These are phyloP conservation scores for Diaporthe sp. DNA, from an alignment of 2,329 filamentous ascomycete genomes.

Conservation along the genomic window DNA sequence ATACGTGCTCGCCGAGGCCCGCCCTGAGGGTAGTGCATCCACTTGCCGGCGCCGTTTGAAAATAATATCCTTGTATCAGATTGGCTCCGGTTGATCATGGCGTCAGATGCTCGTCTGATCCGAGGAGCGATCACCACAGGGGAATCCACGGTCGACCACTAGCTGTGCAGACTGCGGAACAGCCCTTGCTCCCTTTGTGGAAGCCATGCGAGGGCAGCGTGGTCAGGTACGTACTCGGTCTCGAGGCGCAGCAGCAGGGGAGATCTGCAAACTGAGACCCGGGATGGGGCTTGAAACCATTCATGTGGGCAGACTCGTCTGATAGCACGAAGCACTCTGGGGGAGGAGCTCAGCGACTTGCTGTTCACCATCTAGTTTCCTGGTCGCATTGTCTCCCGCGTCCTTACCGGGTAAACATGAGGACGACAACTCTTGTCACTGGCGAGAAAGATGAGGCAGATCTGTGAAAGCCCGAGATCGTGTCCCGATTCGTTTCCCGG, in stretches of 20 bases:
- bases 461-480: neutral
- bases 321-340: constrained; percentile 10
- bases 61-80: constrained; percentile 49
- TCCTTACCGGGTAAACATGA: constrained; percentile 11
- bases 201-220: constrained; percentile 31
- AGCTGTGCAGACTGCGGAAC: constrained; percentile 30
- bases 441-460: neutral
- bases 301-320: constrained; percentile 36
- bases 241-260: constrained; percentile 48
- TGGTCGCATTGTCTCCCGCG: constrained; percentile 15
- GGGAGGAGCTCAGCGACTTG: constrained; percentile 26
- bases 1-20: constrained; percentile 37
- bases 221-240: constrained; percentile 38
- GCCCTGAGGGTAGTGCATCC: constrained; percentile 39
- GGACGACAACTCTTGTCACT: constrained; percentile 8
- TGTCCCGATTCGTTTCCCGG: constrained; percentile 12
- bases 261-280: constrained; percentile 59
- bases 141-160: constrained; percentile 45
- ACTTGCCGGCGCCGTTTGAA: constrained; percentile 45
- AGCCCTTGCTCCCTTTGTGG: constrained; percentile 24
- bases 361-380: neutral
- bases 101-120: constrained; percentile 57
- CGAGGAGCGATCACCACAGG: constrained; percentile 52
- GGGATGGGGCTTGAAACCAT: constrained; percentile 55
- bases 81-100: constrained; percentile 53